phyloP scores from a whole-genome alignment of 768 basidiomycete species.

The Lenzites betulinus region DNA sequence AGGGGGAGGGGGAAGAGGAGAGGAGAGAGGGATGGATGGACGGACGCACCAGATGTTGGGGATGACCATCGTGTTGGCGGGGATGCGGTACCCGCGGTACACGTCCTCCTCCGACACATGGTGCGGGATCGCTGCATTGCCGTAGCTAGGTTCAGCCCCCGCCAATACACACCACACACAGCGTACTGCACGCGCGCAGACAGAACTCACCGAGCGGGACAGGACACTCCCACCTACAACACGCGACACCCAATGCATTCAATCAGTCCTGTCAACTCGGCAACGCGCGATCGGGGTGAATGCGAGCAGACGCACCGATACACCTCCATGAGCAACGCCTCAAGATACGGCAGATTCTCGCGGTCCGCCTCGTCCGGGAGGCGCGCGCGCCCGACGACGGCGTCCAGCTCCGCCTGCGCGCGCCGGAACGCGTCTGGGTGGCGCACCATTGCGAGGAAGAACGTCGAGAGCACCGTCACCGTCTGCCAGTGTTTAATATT shows the following conservation, averaged over 20 bases:
- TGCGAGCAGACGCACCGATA: slow-evolving; percentile 18
- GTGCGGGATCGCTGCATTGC: slow-evolving; percentile 28
- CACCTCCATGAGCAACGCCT: slow-evolving; percentile 42
- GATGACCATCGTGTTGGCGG: slow-evolving; percentile 25
- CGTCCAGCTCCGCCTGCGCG: slow-evolving; percentile 47
- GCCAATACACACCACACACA: too few relatives aligned
- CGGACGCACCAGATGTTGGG: slow-evolving; percentile 21
- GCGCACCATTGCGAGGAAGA: slow-evolving; percentile 44
- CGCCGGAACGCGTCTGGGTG: slow-evolving; percentile 41
- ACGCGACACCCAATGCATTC: too few relatives aligned
- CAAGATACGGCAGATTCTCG: slow-evolving; percentile 43
- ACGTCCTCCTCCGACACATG: slow-evolving; percentile 23
- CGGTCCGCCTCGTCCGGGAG: slow-evolving; percentile 44
- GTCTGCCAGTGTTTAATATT: too few relatives aligned
- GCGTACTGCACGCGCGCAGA: neutral
- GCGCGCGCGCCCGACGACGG: slow-evolving; percentile 42
- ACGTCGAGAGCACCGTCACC: slow-evolving; percentile 39
- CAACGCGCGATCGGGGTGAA: neutral
- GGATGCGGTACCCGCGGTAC: slow-evolving; percentile 28
- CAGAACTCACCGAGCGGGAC: slow-evolving; percentile 19
- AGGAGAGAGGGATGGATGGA: neutral
- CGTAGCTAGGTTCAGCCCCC: too few relatives aligned
- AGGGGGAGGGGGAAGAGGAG: neutral
- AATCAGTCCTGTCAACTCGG: neutral
- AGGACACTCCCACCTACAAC: slow-evolving; percentile 21